A percentile compares a stretch with the other conserved stretches of the same genome.
These are phyloP conservation scores for Penicillium diatomitis DNA, from an alignment of 495 filamentous ascomycete species.

Conservation along the genomic window DNA sequence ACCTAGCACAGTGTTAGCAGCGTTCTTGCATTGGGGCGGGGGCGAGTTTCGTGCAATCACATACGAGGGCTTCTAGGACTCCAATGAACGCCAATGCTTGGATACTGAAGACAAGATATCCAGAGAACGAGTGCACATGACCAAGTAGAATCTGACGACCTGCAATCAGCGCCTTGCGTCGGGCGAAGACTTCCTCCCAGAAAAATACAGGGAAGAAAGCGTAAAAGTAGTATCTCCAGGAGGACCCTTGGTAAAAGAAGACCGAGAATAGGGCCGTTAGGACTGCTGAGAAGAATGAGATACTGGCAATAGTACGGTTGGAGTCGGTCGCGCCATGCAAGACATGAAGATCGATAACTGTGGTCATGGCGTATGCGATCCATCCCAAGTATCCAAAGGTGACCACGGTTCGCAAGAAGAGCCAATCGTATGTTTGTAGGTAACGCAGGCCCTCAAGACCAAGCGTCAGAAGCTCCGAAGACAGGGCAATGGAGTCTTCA, in stretches of 20 bases:
- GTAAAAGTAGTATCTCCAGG: constrained; percentile 85
- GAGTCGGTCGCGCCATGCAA: constrained; percentile 62
- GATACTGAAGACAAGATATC: constrained; percentile 43
- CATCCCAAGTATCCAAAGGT: constrained; percentile 92
- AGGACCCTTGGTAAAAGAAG: constrained; percentile 68
- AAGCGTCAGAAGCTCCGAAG: constrained; percentile 62
- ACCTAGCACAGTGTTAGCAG: constrained; percentile 34
- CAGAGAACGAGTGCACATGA: constrained; percentile 50
- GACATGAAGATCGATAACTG: constrained; percentile 83
- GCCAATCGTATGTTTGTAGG: constrained; percentile 94
- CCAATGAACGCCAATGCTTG: constrained; percentile 58
- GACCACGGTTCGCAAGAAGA: constrained; percentile 90
- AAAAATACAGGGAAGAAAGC: constrained; percentile 86
- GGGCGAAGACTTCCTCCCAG: constrained; percentile 92
- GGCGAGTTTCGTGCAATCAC: constrained; percentile 15
- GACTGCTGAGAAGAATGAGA: constrained; percentile 63
- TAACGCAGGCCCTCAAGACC: constrained; percentile 84
- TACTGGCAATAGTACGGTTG: constrained; percentile 52
- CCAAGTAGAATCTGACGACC: constrained; percentile 62
- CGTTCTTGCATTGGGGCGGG: background rate
- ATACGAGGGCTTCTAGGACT: constrained; percentile 75
- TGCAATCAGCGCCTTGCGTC: constrained; percentile 56
- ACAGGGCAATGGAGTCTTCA: constrained; percentile 66
- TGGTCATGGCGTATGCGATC: constrained; percentile 91
- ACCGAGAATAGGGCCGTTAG: constrained; percentile 67